Conservation (phyloP, 148 eudicot genomes). For the Pouteria glomerata region DNA sequence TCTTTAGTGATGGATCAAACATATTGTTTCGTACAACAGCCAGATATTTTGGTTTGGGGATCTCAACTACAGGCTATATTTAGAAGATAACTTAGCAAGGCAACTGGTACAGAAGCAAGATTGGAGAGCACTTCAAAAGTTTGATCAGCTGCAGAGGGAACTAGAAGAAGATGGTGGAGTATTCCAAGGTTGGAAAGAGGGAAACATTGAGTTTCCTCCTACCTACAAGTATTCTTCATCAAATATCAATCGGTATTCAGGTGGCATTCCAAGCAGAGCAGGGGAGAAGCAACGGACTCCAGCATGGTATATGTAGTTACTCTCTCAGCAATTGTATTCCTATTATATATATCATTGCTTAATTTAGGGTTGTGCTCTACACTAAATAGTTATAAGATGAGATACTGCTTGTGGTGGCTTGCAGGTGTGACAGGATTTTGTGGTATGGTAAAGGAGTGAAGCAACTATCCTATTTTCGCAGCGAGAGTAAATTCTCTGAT, state of each 20-base stretch:
- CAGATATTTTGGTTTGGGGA: slow-evolving; percentile 71
- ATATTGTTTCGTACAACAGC: slow-evolving; percentile 37
- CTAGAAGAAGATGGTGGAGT: slow-evolving; percentile 49
- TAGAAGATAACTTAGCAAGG: slow-evolving; percentile 51
- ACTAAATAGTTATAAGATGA: not conserved
- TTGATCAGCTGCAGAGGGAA: slow-evolving; percentile 54
- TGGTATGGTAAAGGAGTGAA: slow-evolving; percentile 84
- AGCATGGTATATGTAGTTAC: slow-evolving; percentile 48
- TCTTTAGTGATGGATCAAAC: not conserved
- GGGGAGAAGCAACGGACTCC: slow-evolving; percentile 69
- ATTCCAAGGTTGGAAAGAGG: slow-evolving; percentile 65
- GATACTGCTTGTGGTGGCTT: slow-evolving; percentile 10
- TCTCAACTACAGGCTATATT: slow-evolving; percentile 53
- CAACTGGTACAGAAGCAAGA: slow-evolving; percentile 38
- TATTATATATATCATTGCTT: too few relatives aligned
- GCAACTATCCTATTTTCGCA: slow-evolving; percentile 69
- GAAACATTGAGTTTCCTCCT: slow-evolving; percentile 54
- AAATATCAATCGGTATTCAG: slow-evolving; percentile 49
- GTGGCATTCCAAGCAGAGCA: slow-evolving; percentile 38
- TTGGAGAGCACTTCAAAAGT: slow-evolving; percentile 44
- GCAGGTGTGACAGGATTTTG: slow-evolving; percentile 96
- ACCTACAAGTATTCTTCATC: slow-evolving; percentile 58
- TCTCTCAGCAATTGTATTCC: not conserved
- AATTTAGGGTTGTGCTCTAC: not conserved
- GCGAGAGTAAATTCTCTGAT: slow-evolving; percentile 86